These are phyloP conservation scores for Cytospora chrysosperma DNA, from an alignment of 2,329 filamentous ascomycete species.

Conservation along the genomic window DNA sequence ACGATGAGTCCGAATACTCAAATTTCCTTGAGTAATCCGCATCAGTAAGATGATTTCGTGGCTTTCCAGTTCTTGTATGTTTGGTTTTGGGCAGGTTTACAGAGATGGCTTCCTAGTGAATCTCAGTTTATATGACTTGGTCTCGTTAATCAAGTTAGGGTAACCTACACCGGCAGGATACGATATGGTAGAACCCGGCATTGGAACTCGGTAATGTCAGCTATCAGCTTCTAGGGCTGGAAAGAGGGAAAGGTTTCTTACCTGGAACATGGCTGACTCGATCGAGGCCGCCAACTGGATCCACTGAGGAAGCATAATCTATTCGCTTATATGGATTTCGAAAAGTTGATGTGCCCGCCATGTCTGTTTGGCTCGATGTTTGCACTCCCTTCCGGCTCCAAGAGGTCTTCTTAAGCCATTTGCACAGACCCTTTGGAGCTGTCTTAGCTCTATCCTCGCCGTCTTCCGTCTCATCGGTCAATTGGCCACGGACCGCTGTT, in stretches of 20 bases:
- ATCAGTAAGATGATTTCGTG: slow-evolving; percentile 14
- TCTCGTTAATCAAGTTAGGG: not conserved
- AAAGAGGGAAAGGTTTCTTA: not conserved
- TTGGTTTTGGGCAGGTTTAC: slow-evolving; percentile 10
- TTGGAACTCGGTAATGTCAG: slow-evolving; percentile 2
- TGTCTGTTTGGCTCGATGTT: not conserved
- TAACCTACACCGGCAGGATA: slow-evolving; percentile 20
- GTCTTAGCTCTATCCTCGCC: not conserved
- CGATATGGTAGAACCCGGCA: slow-evolving; percentile 3
- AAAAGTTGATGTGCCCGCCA: not conserved
- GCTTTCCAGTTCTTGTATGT: not conserved
- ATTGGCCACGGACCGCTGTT: not conserved
- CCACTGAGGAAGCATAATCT: not conserved
- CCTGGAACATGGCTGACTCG: slow-evolving; percentile 1
- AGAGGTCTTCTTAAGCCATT: slow-evolving; percentile 13
- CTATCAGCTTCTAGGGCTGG: not conserved
- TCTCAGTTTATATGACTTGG: not conserved
- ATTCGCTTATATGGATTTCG: not conserved
- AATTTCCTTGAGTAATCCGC: not conserved
- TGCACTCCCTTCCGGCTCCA: not conserved
- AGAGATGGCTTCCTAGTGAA: slow-evolving; percentile 3
- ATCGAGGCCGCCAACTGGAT: not conserved
- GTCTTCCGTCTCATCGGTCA: not conserved
- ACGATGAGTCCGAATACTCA: slow-evolving; percentile 5
- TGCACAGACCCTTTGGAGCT: slow-evolving; percentile 1